Evolutionary conservation across 2,329 filamentous ascomycete genomes (phyloP), one percentile per base, ranked within the genome.

Genomic region (Aspergillus brunneoviolaceus): DNA sequence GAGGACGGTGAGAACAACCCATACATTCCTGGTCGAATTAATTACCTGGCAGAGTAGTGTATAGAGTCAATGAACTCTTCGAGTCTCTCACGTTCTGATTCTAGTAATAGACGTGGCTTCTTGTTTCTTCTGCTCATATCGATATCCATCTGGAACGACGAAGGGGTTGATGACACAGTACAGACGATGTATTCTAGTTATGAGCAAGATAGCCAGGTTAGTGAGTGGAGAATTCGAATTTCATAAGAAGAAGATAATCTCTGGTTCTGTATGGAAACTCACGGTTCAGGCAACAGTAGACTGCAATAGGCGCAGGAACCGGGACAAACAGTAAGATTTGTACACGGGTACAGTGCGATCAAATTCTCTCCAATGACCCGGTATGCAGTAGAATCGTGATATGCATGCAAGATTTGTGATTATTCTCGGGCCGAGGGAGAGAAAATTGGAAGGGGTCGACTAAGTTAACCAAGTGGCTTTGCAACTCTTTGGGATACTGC

Each of bases 41-140:
- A n/a, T 84, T 82, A 96, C 92, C 92, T 87, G 65, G 90, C 86
- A 55, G 94, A 98, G 80, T 99, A 99, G 79, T 98, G 93, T 70
- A 99, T 99, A 33, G 87, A 86, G 71, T 98, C 92, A 67, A 95
- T 87, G 74, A 91, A 98, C 76, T 98, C 93, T 63, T 97, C 92
- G 60, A 99, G 83, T 62, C 89, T 87, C 67, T 89, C 87, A 66
- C 90, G 87, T 83, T 99, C 95, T 19, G 84, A 80, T 64, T 97
- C 92, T 33, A 88, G 87, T 59, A 99, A 81, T 63, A 89, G 85
- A 63, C 94, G 87, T 48, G 95, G 91, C 74, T 87, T 86, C 80
- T 90, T 89, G 81, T 98, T 98, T 75, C 94, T 90, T 76, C 94
- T 88, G 69, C 83, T 88, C 69, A 86, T 85, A 79, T 98, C 94